Base-by-base conservation (phyloP, 805 yeast species). In the Spathaspora hagerdaliae region DNA sequence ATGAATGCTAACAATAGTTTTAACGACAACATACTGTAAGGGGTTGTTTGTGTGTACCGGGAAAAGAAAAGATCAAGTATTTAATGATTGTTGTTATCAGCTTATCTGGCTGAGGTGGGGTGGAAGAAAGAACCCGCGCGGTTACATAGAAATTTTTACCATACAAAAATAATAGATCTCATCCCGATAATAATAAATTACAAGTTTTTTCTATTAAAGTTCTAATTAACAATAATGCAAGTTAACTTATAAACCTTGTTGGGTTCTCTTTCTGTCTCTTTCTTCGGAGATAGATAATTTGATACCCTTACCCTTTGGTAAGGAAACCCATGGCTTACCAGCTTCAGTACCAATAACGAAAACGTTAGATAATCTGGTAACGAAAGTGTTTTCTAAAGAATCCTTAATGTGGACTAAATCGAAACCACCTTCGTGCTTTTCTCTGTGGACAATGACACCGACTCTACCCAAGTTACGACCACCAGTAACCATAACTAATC, bases 301-400 rank as follows among this genome's bases (percentile, higher is more conserved):
- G 48, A 67, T 67, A 67, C 73, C 73, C 61, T 67, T 67, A 64
- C 73, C 73, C 64, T 66, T 67, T 65, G 73, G 73, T 59, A 67
- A 67, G 31, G 71, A 65, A 44, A 67, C 64, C 53, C 55, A 59
- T 48, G 73, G 70, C 58, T 64, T 66, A 59, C 67, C 68, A 51
- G 71, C 70, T 56, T 67, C 73, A 44, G 59, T 58, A 65, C 73
- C 73, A 50, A 67, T 59, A 44, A 66, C 67, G 58, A 67, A 67
- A 54, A 67, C 73, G 64, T 67, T 67, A 44, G 65, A 51, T 53
- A 65, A 65, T 65, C 73, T 65, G 65, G 73, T 66, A 42, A 67
- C 72, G 63, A 67, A 67, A 51, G 68, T 59, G 68, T 67, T 67
- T 44, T 67, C 72, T 54, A 67, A 63, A 51, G 69, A 51, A 53